Evolutionary conservation across 371 early-diverging fungal genomes (phyloP), one percentile per base, ranked within the genome.

Genomic region (Circinella umbellata): DNA sequence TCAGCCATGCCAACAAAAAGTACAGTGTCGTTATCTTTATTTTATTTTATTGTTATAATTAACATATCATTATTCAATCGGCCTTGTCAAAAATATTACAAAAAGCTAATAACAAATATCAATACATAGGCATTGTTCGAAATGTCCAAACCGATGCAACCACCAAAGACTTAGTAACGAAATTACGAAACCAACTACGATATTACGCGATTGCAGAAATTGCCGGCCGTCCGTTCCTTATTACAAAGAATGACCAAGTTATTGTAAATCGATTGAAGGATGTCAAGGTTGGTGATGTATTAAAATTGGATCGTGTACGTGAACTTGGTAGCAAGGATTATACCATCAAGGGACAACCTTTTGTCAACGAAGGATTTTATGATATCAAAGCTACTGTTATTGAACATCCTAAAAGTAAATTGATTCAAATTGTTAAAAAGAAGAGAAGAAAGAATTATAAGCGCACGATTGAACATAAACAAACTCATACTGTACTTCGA

Each of bases 131-230:
- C 27, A 61, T 73, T 61, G 54, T 34, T 20, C 74, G 74, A 38
- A 65, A 55, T 55, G 39, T 67, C 2, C 71, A 71, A 42, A 75
- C 75, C 6, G 77, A 74, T 63, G 68, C 72, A 17, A 54, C 71
- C 18, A 70, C 77, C 36, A 68, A 65, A 37, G 55, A 60, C 11
- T 69, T 73, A 34, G 20, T 82, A 63, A 71, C 73, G 51, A 80
- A 80, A 68, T 81, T 90, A 57, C 86, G 89, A 47, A 80, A 86
- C 35, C 89, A 89, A 67, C 75, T 85, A 48, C 85, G 85, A 39
- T 86, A 91, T 79, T 94, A 91, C 76, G 97, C 98, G 15, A 92
- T 95, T 47, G 93, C 95, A 36, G 94, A 96, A 71, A 90, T 98
- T 75, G 91, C 94, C 59, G 91, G 91, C 64, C 91, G 95, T 39